Evolutionary conservation across 164 flowering plant species (phyloP).

Genomic region (Paratinospora sagittata): DNA sequence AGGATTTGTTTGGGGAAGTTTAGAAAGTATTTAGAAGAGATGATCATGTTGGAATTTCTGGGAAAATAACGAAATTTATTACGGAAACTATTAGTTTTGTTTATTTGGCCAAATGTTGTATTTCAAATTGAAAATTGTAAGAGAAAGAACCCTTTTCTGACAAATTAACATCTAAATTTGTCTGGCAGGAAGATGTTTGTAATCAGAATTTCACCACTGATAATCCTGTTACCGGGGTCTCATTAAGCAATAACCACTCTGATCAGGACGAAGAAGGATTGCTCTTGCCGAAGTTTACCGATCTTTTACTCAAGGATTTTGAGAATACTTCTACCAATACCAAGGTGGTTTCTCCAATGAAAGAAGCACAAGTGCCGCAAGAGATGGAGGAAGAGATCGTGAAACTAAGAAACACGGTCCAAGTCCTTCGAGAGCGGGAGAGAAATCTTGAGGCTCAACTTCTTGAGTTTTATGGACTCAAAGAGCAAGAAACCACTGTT

Average conservation of each 20-base stretch:
- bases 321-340: conserved; percentile 17
- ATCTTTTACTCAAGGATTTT: conserved; percentile 42
- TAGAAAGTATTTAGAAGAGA: neutral
- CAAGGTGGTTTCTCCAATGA: conserved; percentile 24
- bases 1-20: neutral
- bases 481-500: conserved; percentile 70
- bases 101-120: neutral
- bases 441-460: conserved; percentile 58
- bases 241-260: conserved; percentile 33
- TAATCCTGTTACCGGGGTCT: conserved; percentile 20
- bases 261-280: conserved; percentile 40
- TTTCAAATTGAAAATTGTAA: neutral
- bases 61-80: neutral
- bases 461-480: conserved; percentile 85
- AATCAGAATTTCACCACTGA: conserved; percentile 15
- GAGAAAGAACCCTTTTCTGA: neutral
- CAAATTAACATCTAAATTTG: neutral
- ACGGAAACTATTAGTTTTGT: neutral
- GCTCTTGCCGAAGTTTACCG: conserved; percentile 59
- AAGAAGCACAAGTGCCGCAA: conserved; percentile 24
- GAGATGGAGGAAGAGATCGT: conserved; percentile 53
- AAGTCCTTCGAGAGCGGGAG: conserved; percentile 67
- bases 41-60: neutral
- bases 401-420: conserved; percentile 40
- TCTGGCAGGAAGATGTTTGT: conserved; percentile 30